Conservation (phyloP, 305 asterid genomes). For the Rubia tinctorum region DNA sequence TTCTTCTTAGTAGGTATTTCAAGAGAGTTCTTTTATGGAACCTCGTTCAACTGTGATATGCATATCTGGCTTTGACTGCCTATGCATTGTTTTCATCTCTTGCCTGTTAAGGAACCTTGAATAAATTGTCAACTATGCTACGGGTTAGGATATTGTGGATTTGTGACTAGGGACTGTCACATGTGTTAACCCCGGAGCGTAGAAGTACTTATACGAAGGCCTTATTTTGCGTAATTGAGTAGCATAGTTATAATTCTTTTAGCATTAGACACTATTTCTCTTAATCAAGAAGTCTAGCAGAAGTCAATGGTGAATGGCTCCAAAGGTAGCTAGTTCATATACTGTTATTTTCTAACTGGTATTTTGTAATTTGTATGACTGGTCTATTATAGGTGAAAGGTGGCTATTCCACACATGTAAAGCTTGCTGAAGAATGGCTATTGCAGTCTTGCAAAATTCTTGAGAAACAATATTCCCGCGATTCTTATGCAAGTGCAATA, state of each 20-base stretch:
- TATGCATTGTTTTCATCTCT: not conserved
- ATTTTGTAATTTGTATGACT: slow-evolving; percentile 12
- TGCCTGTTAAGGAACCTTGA: not conserved
- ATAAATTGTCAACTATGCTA: not conserved
- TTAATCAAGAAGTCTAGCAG: not conserved
- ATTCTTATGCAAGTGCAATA: slow-evolving; percentile 55
- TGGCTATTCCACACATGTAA: slow-evolving; percentile 45
- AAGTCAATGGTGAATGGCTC: not conserved
- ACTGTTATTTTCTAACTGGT: slow-evolving; percentile 8
- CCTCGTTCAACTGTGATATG: not conserved
- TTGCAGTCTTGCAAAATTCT: slow-evolving; percentile 54
- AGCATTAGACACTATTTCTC: not conserved
- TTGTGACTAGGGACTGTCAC: not conserved
- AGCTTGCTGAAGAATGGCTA: slow-evolving; percentile 92
- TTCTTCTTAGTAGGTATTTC: not conserved
- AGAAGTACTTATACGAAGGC: not conserved
- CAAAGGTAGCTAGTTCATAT: not conserved
- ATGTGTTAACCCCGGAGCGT: not conserved
- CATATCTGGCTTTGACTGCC: not conserved
- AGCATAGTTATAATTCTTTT: not conserved
- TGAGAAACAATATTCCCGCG: slow-evolving; percentile 57
- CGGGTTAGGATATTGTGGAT: too few species aligned
- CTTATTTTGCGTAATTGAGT: not conserved
- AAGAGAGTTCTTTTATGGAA: not conserved
- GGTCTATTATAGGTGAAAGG: slow-evolving; percentile 63